phyloP scores from a whole-genome alignment of 139 green algal species.

The Tetradesmus obliquus region DNA sequence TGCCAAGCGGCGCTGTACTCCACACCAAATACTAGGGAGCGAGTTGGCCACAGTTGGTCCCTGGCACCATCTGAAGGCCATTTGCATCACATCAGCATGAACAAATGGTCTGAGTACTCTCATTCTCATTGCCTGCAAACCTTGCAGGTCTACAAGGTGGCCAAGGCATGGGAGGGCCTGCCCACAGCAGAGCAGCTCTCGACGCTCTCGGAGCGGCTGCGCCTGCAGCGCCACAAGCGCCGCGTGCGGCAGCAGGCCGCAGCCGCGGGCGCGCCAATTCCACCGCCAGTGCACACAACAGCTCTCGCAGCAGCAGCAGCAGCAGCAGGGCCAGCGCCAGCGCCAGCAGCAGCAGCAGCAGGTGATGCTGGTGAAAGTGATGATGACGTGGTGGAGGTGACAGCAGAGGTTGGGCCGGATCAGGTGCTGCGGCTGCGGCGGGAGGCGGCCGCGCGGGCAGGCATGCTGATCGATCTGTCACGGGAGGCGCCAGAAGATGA shows the following conservation, averaged over 20 bases:
- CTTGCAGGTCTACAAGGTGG: constrained; percentile 35
- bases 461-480: constrained; percentile 57
- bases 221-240: neutral
- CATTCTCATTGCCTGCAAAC: neutral
- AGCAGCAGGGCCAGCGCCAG: neutral
- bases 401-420: constrained; percentile 55
- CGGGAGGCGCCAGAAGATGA: neutral
- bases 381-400: constrained; percentile 51
- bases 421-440: constrained; percentile 51
- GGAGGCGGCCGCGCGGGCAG: constrained; percentile 34
- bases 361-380: constrained; percentile 18
- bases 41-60: too few species aligned
- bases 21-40: too few species aligned
- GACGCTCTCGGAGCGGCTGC: neutral
- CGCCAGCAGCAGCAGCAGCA: neutral
- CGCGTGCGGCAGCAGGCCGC: neutral
- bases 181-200: constrained; percentile 42
- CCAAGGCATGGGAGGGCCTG: constrained; percentile 31
- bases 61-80: too few species aligned
- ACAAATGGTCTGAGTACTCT: neutral
- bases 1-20: too few species aligned
- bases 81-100: too few species aligned
- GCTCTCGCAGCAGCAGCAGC: constrained; percentile 1
- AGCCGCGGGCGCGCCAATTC: neutral
- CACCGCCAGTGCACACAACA: neutral